Conservation (phyloP, 306 rosid species). For the Gastrolobium bilobum region DNA sequence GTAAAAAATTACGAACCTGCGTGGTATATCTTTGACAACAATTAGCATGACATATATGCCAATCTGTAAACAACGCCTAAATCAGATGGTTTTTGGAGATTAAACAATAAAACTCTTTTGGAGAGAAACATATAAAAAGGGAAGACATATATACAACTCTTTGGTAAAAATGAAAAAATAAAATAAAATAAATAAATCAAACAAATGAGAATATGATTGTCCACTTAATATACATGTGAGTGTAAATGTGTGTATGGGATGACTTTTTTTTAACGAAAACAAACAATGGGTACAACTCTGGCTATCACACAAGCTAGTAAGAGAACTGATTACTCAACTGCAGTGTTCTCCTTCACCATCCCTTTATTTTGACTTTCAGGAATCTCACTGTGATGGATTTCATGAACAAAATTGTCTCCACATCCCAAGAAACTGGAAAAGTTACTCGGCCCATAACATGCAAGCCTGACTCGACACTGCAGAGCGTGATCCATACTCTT, state of each 20-base stretch:
- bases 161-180: background rate
- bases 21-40: constrained; percentile 33
- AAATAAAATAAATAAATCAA: constrained; percentile 7
- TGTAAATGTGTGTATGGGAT: constrained; percentile 12
- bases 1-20: constrained; percentile 31
- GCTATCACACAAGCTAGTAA: constrained; percentile 31
- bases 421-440: constrained; percentile 57
- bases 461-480: constrained; percentile 69
- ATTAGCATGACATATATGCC: background rate
- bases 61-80: constrained; percentile 7
- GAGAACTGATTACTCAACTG: constrained; percentile 38
- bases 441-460: constrained; percentile 70
- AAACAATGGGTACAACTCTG: constrained; percentile 2
- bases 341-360: constrained; percentile 20
- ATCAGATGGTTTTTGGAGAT: constrained; percentile 29
- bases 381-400: constrained; percentile 80
- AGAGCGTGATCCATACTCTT: constrained; percentile 71
- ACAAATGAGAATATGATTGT: constrained; percentile 24
- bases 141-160: background rate
- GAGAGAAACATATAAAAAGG: background rate
- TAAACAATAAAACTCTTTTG: constrained; percentile 20
- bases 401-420: constrained; percentile 58
- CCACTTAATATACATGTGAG: constrained; percentile 19
- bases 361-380: constrained; percentile 60
- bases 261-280: background rate